Evolutionary conservation across 495 filamentous ascomycete species (phyloP), one percentile per base, ranked within the genome.

Genomic region (Trichoderma orchidacearum): DNA sequence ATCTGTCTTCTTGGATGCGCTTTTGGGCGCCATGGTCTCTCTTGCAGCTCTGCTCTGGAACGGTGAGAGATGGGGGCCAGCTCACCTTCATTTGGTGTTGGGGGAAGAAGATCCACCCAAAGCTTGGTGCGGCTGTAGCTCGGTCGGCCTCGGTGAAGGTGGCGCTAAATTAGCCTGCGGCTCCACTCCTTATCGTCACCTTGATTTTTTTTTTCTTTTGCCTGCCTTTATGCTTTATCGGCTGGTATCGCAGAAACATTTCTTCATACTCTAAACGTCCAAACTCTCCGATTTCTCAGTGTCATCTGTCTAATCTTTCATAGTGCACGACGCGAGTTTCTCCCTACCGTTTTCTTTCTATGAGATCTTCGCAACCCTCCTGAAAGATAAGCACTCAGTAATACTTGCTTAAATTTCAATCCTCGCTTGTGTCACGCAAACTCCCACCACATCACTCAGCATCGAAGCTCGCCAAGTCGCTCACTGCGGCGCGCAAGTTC

Each of bases 1-100:
- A 28, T 11, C 29, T 11, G 50, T 59, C 45, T 51, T 53, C 51
- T 64, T 67, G 21, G 23, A 23, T 13, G 13, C 12, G 23, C n/a
- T 3, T 29, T 50, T 56, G 18, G 35, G 32, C 41, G 35, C 18
- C 23, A 25, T 38, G 17, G 31, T 36, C 34, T 8, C 34, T 6
- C 11, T 13, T 41, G 31, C 28, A 32, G 34, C 30, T n/a, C n/a
- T n/a, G n/a, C n/a, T n/a, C n/a, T n/a, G n/a, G 25, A 57, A n/a
- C 21, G 27, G 35, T 5, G 35, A 11, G 18, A 17, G 34, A 5
- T 29, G 27, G 36, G 55, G 17, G 45, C 9, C n/a, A 11, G 38
- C 15, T 6, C n/a, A 48, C 5, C 15, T 48, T 25, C 17, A 2
- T 29, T 8, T 51, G 45, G 17, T 25, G 45, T 25, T 51, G 27